A percentile compares a stretch with the other conserved stretches of the same genome.
Evolutionary conservation across 768 basidiomycete genomes (phyloP).

Genomic region (Lentinula guzmanii): DNA sequence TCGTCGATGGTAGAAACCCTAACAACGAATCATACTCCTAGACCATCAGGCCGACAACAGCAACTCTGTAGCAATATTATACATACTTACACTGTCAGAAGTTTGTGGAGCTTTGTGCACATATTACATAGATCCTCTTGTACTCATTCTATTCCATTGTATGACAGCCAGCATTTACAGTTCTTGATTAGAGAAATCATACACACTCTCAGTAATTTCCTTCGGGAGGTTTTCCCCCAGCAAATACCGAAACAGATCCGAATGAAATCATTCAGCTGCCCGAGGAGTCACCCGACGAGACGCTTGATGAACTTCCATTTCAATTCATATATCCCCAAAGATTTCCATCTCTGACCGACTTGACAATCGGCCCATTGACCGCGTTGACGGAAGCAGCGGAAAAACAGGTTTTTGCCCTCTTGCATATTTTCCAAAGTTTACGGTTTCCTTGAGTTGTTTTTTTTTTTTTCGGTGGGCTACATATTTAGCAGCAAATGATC

Average conservation of each 20-base stretch:
- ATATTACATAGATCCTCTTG: too few species aligned
- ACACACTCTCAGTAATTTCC: background rate
- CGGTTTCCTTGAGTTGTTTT: too few species aligned
- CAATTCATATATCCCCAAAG: constrained; percentile 2
- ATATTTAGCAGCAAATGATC: background rate
- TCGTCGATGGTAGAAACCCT: background rate
- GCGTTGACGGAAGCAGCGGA: constrained; percentile 3
- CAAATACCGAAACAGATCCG: background rate
- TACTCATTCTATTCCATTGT: too few species aligned
- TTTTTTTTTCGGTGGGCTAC: background rate
- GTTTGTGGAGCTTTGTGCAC: too few species aligned
- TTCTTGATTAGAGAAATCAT: too few species aligned
- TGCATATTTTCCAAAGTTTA: background rate
- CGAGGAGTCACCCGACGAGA: background rate
- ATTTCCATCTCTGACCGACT: background rate
- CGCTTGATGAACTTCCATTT: constrained; percentile 4
- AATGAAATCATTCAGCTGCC: background rate
- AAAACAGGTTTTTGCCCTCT: constrained; percentile 6
- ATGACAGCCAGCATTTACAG: too few species aligned
- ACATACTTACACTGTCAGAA: too few species aligned
- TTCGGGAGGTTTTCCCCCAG: background rate
- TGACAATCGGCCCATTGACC: background rate
- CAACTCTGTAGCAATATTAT: too few species aligned
- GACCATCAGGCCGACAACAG: background rate
- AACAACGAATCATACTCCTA: background rate